Conservation (phyloP, 768 basidiomycete species). For the Suillus weaverae region DNA sequence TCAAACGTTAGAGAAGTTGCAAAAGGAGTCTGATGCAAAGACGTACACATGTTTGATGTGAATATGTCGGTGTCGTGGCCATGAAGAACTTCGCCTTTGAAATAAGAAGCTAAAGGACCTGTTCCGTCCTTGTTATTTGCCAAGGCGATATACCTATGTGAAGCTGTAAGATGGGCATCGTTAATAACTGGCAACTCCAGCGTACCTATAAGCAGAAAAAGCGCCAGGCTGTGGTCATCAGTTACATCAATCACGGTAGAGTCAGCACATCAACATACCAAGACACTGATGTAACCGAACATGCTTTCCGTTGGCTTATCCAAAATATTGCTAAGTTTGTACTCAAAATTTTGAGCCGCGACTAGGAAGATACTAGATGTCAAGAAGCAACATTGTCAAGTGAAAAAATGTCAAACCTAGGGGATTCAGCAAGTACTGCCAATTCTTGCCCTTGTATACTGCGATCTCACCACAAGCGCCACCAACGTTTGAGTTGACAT, state of each 20-base stretch:
- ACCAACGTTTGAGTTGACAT: slow-evolving; percentile 87
- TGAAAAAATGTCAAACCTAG: slow-evolving; percentile 52
- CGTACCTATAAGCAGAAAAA: slow-evolving; percentile 83
- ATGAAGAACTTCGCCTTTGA: slow-evolving; percentile 89
- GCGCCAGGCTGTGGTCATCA: slow-evolving; percentile 67
- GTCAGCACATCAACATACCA: slow-evolving; percentile 46
- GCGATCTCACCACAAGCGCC: slow-evolving; percentile 99
- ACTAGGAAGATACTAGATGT: slow-evolving; percentile 41
- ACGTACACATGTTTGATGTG: slow-evolving; percentile 93
- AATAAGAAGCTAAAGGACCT: slow-evolving; percentile 94
- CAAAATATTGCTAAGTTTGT: slow-evolving; percentile 87
- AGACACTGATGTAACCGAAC: slow-evolving; percentile 95
- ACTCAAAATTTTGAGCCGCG: slow-evolving; percentile 95
- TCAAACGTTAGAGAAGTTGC: slow-evolving; percentile 13
- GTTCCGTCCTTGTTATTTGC: slow-evolving; percentile 80
- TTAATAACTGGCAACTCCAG: neutral
- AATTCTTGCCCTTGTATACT: slow-evolving; percentile 87
- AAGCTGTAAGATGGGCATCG: neutral
- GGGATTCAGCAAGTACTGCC: slow-evolving; percentile 80
- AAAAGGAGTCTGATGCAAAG: neutral
- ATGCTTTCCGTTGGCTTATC: slow-evolving; percentile 88
- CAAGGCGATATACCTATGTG: slow-evolving; percentile 73
- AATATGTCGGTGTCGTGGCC: slow-evolving; percentile 89
- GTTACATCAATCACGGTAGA: slow-evolving; percentile 13
- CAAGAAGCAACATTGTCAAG: neutral